Conservation (phyloP, 257 asterid species). For the Jaltomata sinuosa region DNA sequence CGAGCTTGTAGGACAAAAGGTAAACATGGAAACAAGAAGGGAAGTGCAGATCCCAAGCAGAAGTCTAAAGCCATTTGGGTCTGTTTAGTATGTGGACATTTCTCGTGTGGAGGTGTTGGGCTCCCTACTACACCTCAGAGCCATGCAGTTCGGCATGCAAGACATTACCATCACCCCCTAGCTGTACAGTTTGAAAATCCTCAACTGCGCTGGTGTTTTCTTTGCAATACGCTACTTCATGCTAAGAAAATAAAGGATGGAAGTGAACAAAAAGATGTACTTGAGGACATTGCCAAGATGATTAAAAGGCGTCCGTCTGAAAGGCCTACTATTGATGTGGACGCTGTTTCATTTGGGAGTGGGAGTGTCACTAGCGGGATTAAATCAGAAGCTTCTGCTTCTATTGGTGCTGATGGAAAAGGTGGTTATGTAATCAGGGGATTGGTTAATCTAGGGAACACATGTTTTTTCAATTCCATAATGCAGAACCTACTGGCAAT, state of each 20-base stretch:
- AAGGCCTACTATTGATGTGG: conserved; percentile 36
- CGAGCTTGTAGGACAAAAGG: conserved; percentile 42
- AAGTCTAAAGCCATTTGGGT: conserved; percentile 57
- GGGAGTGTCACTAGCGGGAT: conserved; percentile 43
- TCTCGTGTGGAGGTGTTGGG: conserved; percentile 87
- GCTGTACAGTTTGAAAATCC: conserved; percentile 59
- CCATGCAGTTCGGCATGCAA: conserved; percentile 81
- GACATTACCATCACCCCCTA: conserved; percentile 50
- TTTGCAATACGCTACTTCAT: conserved; percentile 40
- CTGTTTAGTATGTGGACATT: conserved; percentile 74
- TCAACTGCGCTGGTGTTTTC: conserved; percentile 69
- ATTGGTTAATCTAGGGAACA: conserved; percentile 80
- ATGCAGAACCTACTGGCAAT: conserved; percentile 78
- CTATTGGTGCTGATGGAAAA: conserved; percentile 19
- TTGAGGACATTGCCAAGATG: conserved; percentile 45
- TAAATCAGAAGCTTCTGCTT: conserved; percentile 27
- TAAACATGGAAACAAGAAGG: conserved; percentile 55
- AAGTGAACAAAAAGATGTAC: conserved; percentile 28
- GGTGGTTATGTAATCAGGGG: conserved; percentile 49
- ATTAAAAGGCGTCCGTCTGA: conserved; percentile 38
- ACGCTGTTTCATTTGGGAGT: conserved; percentile 61
- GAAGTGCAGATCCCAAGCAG: conserved; percentile 16
- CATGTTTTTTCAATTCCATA: conserved; percentile 87
- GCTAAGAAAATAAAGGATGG: conserved; percentile 38
- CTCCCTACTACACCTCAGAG: conserved; percentile 64